These are phyloP conservation scores for Radiomyces spectabilis DNA, from an alignment of 192 early-diverging fungal species.

Conservation along the genomic window DNA sequence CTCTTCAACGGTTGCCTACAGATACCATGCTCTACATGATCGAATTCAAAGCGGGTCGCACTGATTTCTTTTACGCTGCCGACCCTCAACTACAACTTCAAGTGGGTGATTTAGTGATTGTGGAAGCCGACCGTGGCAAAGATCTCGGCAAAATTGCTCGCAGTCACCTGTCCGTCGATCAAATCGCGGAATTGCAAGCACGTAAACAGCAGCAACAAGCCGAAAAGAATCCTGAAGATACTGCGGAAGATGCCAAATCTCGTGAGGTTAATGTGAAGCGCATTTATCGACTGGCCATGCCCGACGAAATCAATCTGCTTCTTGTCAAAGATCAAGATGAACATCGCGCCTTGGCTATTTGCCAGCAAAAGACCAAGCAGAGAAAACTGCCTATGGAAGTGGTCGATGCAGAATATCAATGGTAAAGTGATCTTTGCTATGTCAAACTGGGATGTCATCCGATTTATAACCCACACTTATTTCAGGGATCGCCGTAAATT, in stretches of 20 bases:
- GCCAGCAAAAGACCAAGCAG: slow-evolving; percentile 84
- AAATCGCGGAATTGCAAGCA: slow-evolving; percentile 36
- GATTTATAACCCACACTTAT: not conserved
- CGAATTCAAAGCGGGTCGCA: slow-evolving; percentile 84
- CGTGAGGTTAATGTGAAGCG: slow-evolving; percentile 90
- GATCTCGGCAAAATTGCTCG: slow-evolving; percentile 83
- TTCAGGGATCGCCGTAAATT: slow-evolving; percentile 88
- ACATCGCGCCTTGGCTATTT: slow-evolving; percentile 76
- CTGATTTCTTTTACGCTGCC: slow-evolving; percentile 72
- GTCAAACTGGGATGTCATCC: not conserved
- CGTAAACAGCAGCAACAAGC: slow-evolving; percentile 26
- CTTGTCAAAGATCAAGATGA: slow-evolving; percentile 84
- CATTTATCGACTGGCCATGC: slow-evolving; percentile 76
- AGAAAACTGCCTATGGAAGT: slow-evolving; percentile 93
- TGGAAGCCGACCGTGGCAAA: slow-evolving; percentile 86
- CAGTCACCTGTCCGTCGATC: slow-evolving; percentile 48
- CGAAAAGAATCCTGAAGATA: slow-evolving; percentile 46
- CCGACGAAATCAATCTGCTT: slow-evolving; percentile 74
- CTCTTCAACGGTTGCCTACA: slow-evolving; percentile 34
- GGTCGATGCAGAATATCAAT: slow-evolving; percentile 97
- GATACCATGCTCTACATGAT: slow-evolving; percentile 68
- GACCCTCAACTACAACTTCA: slow-evolving; percentile 41
- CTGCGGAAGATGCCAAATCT: no score
- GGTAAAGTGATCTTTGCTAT: slow-evolving; percentile 47
- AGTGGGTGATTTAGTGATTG: slow-evolving; percentile 73